phyloP scores from a whole-genome alignment of 345 rosid genomes.

The Eutrema heterophyllum region DNA sequence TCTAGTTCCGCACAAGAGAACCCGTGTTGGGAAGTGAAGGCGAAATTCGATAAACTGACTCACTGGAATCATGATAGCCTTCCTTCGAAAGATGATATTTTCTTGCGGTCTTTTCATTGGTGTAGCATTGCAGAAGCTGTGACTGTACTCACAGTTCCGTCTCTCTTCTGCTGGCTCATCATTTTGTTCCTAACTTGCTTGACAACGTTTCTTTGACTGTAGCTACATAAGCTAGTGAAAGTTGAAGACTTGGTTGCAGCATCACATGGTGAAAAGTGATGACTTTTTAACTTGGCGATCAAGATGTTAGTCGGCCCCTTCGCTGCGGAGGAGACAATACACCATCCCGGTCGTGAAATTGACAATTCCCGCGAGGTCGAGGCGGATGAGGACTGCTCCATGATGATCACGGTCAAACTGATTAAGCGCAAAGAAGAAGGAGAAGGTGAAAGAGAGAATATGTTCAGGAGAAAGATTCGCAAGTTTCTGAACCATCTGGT shows the following conservation, averaged over 20 bases:
- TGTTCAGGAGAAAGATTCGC: constrained; percentile 21
- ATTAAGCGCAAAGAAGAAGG: constrained; percentile 9
- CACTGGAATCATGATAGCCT: constrained; percentile 83
- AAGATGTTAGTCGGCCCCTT: too few species aligned
- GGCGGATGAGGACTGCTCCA: constrained; percentile 8
- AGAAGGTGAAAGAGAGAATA: background rate
- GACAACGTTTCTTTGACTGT: constrained; percentile 23
- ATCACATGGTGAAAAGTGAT: constrained; percentile 1
- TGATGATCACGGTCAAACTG: constrained; percentile 2
- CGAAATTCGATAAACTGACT: constrained; percentile 61
- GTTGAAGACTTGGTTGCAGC: constrained; percentile 52
- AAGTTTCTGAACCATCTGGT: constrained; percentile 27
- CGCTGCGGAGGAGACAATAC: too few species aligned
- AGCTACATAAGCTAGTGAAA: constrained; percentile 70
- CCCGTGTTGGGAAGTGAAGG: constrained; percentile 65
- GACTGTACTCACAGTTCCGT: constrained; percentile 18
- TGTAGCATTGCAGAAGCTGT: constrained; percentile 70
- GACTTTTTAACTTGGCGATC: too few species aligned
- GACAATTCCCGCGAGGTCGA: too few species aligned
- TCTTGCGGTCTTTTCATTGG: constrained; percentile 73
- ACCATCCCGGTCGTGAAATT: too few species aligned
- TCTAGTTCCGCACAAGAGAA: constrained; percentile 31
- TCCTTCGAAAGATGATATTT: constrained; percentile 74
- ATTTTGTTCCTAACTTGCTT: background rate
- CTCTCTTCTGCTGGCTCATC: background rate